Evolutionary conservation across 306 rosid species (phyloP).

Genomic region (Benincasa hispida): DNA sequence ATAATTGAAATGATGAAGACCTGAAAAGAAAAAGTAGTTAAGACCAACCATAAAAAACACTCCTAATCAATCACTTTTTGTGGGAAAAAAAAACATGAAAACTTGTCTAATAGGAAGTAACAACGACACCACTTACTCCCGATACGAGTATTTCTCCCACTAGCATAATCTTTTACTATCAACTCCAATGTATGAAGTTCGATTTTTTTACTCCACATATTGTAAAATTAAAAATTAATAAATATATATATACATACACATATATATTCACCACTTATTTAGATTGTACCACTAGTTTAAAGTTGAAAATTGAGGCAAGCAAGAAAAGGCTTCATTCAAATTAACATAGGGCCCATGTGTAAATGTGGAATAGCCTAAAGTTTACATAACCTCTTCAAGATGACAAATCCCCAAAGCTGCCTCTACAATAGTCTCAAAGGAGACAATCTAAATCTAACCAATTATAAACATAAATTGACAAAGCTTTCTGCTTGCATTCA

Average conservation of each 20-base stretch:
- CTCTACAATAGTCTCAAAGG: constrained; percentile 1
- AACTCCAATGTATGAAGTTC: too few relatives aligned
- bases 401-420: background rate
- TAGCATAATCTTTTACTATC: too few relatives aligned
- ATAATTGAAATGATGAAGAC: too few relatives aligned
- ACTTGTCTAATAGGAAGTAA: background rate
- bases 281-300: too few relatives aligned
- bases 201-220: too few relatives aligned
- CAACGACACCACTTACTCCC: too few relatives aligned
- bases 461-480: constrained; percentile 1
- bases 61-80: background rate
- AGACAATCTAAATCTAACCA: constrained; percentile 1
- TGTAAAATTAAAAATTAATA: too few relatives aligned
- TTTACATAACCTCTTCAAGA: background rate
- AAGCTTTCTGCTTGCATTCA: background rate
- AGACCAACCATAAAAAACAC: background rate
- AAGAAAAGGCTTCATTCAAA: background rate
- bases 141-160: too few relatives aligned
- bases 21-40: background rate
- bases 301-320: background rate
- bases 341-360: background rate
- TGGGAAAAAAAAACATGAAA: too few relatives aligned
- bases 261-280: too few relatives aligned
- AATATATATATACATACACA: too few relatives aligned
- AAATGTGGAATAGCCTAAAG: background rate